Conservation (phyloP, 2,329 filamentous ascomycete genomes). For the Colletotrichum liaoningense region DNA sequence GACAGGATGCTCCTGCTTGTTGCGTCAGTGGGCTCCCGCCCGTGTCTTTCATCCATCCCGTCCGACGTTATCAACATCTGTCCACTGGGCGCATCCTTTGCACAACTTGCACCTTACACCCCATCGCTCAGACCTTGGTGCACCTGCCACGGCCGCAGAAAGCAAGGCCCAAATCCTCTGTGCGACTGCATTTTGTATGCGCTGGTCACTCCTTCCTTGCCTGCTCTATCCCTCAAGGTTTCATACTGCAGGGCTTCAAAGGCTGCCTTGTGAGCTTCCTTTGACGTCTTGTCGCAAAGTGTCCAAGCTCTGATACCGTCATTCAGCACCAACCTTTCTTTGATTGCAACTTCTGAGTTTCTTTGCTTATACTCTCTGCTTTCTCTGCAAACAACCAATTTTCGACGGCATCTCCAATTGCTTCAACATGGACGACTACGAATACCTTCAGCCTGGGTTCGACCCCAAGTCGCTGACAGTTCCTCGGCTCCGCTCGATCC, state of each 20-base stretch:
- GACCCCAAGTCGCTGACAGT: slow-evolving; percentile 87
- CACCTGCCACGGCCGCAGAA: slow-evolving; percentile 29
- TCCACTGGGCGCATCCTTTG: slow-evolving; percentile 21
- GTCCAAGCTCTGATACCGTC: slow-evolving; percentile 15
- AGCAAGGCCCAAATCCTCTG: slow-evolving; percentile 19
- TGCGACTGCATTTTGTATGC: slow-evolving; percentile 10
- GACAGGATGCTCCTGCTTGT: slow-evolving; percentile 39
- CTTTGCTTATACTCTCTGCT: background rate
- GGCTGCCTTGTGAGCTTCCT: slow-evolving; percentile 6
- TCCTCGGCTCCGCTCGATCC: slow-evolving; percentile 87
- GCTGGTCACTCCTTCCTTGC: background rate
- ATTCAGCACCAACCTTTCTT: background rate
- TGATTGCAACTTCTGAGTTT: slow-evolving; percentile 4
- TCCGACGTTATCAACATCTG: slow-evolving; percentile 30
- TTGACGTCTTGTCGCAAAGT: slow-evolving; percentile 28
- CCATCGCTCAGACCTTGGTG: slow-evolving; percentile 26
- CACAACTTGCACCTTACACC: slow-evolving; percentile 28
- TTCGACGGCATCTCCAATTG: background rate
- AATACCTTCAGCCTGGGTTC: slow-evolving; percentile 89
- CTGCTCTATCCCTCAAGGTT: background rate
- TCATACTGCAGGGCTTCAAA: background rate
- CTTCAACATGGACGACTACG: slow-evolving; percentile 70
- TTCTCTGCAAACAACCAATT: background rate
- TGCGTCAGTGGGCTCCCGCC: slow-evolving; percentile 44
- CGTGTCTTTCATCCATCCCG: slow-evolving; percentile 1